A percentile compares a stretch with the other conserved stretches of the same genome.
These are phyloP conservation scores for Pachyrhizus erosus DNA, from an alignment of 306 rosid species.

Conservation along the genomic window DNA sequence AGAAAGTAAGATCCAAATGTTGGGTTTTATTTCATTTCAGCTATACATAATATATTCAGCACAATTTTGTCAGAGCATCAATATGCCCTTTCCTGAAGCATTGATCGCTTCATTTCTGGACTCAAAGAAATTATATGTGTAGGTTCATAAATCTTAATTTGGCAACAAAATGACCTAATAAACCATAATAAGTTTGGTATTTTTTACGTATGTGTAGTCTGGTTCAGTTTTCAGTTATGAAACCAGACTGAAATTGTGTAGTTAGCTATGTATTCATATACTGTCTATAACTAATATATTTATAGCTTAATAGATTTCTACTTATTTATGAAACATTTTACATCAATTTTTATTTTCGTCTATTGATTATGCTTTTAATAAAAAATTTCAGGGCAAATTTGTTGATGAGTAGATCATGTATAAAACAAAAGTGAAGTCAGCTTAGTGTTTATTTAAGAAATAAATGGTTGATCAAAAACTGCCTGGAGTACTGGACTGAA, in stretches of 20 bases:
- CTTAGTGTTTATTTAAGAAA: too few species aligned
- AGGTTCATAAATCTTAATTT: conserved; percentile 24
- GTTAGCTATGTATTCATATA: neutral
- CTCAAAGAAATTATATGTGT: neutral
- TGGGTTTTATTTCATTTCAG: conserved; percentile 23
- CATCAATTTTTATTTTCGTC: neutral
- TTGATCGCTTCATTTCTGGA: conserved; percentile 25
- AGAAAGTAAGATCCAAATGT: conserved; percentile 22
- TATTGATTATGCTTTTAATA: neutral
- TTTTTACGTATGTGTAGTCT: neutral
- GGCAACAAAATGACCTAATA: neutral
- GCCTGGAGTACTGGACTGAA: neutral
- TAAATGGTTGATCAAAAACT: neutral
- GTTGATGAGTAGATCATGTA: neutral
- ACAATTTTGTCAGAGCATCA: conserved; percentile 12
- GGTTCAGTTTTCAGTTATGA: neutral
- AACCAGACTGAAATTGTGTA: conserved; percentile 6
- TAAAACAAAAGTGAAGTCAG: neutral
- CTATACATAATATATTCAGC: neutral
- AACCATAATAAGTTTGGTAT: neutral
- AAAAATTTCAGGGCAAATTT: neutral
- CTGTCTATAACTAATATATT: neutral
- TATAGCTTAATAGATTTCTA: neutral
- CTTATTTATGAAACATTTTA: neutral
- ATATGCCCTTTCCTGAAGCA: neutral